Conservation (phyloP, 139 green algal species). For the Tetradesmus obliquus region DNA sequence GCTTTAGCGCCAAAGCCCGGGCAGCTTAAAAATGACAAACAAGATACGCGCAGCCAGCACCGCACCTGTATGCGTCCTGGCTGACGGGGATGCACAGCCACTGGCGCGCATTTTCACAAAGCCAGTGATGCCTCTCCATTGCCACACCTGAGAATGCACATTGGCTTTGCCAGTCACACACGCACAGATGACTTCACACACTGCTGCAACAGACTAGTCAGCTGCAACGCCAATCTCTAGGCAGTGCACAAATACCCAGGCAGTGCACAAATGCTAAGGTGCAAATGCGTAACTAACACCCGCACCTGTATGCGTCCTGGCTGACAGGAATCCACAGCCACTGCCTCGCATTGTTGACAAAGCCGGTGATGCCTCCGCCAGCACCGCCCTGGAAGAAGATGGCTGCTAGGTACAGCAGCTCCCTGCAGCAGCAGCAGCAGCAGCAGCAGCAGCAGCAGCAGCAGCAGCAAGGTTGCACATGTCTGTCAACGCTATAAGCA, state of each 20-base stretch:
- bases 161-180: too few species aligned
- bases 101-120: constrained; percentile 80
- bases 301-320: constrained; percentile 60
- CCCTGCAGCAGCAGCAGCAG: constrained; percentile 11
- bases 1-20: too few species aligned
- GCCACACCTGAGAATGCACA: too few species aligned
- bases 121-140: constrained; percentile 55
- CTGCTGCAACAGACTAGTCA: background rate
- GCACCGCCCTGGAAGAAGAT: constrained; percentile 53
- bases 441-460: constrained; percentile 8
- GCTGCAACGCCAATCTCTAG: background rate
- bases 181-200: too few species aligned
- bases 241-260: background rate
- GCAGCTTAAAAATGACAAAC: too few species aligned
- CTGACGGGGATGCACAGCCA: constrained; percentile 85
- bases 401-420: constrained; percentile 51
- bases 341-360: constrained; percentile 81
- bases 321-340: constrained; percentile 86
- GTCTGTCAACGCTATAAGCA: background rate
- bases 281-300: background rate
- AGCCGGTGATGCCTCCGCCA: constrained; percentile 59
- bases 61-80: constrained; percentile 57
- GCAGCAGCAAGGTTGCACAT: background rate
- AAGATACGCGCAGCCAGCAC: background rate
- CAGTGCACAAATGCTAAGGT: background rate